Conservation (phyloP, 2,329 filamentous ascomycete genomes). For the Aspergillus arachidicola region DNA sequence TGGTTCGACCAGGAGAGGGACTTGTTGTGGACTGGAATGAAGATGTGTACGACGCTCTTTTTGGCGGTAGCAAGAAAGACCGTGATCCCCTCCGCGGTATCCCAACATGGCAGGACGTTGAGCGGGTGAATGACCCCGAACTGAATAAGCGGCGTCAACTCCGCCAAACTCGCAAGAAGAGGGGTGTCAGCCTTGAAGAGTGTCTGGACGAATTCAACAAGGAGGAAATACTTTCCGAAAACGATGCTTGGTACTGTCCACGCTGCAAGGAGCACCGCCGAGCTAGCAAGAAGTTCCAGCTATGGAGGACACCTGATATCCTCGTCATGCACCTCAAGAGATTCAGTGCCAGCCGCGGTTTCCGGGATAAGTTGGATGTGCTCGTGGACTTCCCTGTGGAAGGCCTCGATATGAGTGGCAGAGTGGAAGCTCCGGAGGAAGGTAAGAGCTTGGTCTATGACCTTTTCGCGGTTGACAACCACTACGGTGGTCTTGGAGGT, state of each 20-base stretch:
- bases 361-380: conserved; percentile 89
- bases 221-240: conserved; percentile 88
- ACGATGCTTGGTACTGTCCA: conserved; percentile 97
- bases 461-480: conserved; percentile 92
- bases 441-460: conserved; percentile 87
- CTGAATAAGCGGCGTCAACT: conserved; percentile 65
- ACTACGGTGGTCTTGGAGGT: conserved; percentile 89
- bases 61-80: conserved; percentile 50
- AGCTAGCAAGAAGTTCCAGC: conserved; percentile 93
- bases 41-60: conserved; percentile 71
- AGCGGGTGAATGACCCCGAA: conserved; percentile 61
- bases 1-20: conserved; percentile 80
- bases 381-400: conserved; percentile 89
- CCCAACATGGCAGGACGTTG: conserved; percentile 58
- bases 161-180: conserved; percentile 67
- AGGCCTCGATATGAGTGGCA: conserved; percentile 76
- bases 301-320: conserved; percentile 96
- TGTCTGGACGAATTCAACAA: conserved; percentile 95
- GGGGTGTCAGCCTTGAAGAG: conserved; percentile 82
- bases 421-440: conserved; percentile 77
- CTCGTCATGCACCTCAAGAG: conserved; percentile 93
- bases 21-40: conserved; percentile 85
- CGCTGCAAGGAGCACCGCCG: conserved; percentile 91
- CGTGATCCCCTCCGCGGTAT: conserved; percentile 60
- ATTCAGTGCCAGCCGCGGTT: conserved; percentile 80